Evolutionary conservation across 495 filamentous ascomycete genomes (phyloP).

Genomic region (Penicillium fimorum): DNA sequence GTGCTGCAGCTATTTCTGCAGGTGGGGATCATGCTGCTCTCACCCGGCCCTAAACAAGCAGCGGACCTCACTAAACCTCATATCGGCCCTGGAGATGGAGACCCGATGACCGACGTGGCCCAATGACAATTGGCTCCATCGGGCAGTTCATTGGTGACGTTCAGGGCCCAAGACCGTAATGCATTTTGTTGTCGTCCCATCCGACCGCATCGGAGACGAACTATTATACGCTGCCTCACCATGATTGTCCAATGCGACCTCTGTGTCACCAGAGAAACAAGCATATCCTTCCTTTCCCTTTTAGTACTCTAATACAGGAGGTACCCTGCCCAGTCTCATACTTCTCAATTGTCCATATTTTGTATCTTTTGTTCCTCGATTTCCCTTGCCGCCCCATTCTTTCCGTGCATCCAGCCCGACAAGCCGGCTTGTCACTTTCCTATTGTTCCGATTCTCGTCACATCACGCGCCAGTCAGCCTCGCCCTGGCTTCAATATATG

Average conservation of each 20-base stretch:
- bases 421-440: conserved; percentile 31
- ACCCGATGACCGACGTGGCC: conserved; percentile 39
- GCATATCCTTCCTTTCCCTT: conserved; percentile 31
- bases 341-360: conserved; percentile 30
- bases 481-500: conserved; percentile 27
- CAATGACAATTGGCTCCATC: conserved; percentile 37
- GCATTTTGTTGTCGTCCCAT: conserved; percentile 31
- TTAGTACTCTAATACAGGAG: conserved; percentile 35
- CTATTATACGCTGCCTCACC: conserved; percentile 46
- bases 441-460: conserved; percentile 32
- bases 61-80: conserved; percentile 24
- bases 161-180: conserved; percentile 31
- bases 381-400: conserved; percentile 21
- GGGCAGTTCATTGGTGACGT: conserved; percentile 42
- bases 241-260: conserved; percentile 31
- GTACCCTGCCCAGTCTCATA: conserved; percentile 28
- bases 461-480: conserved; percentile 28
- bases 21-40: conserved; percentile 28
- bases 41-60: conserved; percentile 36
- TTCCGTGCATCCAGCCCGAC: conserved; percentile 31
- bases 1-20: conserved; percentile 25
- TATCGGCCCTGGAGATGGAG: conserved; percentile 23
- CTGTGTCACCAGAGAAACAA: conserved; percentile 25
- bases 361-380: conserved; percentile 18
- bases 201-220: conserved; percentile 32